A percentile compares a stretch with the other conserved stretches of the same genome.
Conservation (phyloP, 805 yeast genomes). For the Starmerella sirachaensis region DNA sequence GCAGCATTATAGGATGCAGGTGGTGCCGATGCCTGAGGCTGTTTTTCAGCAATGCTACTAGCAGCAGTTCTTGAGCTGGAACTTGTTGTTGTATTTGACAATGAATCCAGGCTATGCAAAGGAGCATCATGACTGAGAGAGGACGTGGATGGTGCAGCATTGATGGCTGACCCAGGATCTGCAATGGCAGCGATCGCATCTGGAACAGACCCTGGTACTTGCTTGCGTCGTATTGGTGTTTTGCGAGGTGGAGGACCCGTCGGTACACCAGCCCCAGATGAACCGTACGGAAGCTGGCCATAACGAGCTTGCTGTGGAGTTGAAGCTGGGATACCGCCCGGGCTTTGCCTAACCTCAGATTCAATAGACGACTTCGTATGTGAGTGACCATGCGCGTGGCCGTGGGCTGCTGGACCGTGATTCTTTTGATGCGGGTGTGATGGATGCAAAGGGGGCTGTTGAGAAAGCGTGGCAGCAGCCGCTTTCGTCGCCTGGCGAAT, state of each 20-base stretch:
- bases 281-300: slow-evolving; percentile 5
- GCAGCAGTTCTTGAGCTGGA: too few species aligned
- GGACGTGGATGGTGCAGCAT: too few species aligned
- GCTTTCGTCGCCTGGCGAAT: slow-evolving; percentile 24
- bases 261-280: slow-evolving; percentile 1
- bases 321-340: not conserved
- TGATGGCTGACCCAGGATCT: too few species aligned
- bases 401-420: not conserved
- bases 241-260: slow-evolving; percentile 12
- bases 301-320: not conserved
- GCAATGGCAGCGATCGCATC: not conserved
- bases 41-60: too few species aligned
- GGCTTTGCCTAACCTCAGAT: not conserved
- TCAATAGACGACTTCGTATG: too few species aligned
- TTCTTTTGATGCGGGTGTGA: not conserved
- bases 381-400: not conserved
- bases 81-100: too few species aligned
- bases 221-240: slow-evolving; percentile 19
- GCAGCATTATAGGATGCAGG: too few species aligned
- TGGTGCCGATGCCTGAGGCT: too few species aligned
- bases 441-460: not conserved
- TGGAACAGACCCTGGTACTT: slow-evolving; percentile 10
- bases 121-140: too few species aligned
- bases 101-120: too few species aligned
- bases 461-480: slow-evolving; percentile 14